phyloP scores from a whole-genome alignment of 768 basidiomycete genomes.

The Suillus ampliporus region DNA sequence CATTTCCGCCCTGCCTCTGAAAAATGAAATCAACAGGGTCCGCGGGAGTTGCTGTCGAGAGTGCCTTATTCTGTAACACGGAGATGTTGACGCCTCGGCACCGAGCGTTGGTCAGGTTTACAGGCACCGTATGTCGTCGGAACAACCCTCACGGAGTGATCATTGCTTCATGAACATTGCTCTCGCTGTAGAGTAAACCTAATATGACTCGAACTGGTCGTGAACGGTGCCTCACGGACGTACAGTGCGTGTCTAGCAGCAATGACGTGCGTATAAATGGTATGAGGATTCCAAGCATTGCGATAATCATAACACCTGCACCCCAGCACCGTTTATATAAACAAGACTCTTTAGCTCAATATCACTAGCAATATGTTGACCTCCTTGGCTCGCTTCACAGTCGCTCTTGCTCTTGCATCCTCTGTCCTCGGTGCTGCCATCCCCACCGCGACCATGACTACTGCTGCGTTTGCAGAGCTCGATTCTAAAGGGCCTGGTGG shows the following conservation, averaged over 20 bases:
- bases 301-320: background rate
- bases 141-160: background rate
- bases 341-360: no score
- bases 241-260: background rate
- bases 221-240: background rate
- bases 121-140: background rate
- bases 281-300: background rate
- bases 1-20: background rate
- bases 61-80: no score
- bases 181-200: background rate
- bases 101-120: background rate
- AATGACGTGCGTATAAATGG: constrained; percentile 1
- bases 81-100: background rate
- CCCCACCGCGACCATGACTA: background rate
- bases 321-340: background rate
- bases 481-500: constrained; percentile 3
- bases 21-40: background rate
- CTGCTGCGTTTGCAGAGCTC: background rate
- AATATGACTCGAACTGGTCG: background rate
- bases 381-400: background rate
- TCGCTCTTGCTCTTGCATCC: background rate
- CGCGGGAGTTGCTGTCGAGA: background rate
- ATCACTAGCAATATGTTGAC: background rate
- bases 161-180: background rate
- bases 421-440: constrained; percentile 1